A percentile compares a stretch with the other conserved stretches of the same genome.
Evolutionary conservation across 2,329 filamentous ascomycete genomes (phyloP).

Genomic region (Cyphellophora attinorum): DNA sequence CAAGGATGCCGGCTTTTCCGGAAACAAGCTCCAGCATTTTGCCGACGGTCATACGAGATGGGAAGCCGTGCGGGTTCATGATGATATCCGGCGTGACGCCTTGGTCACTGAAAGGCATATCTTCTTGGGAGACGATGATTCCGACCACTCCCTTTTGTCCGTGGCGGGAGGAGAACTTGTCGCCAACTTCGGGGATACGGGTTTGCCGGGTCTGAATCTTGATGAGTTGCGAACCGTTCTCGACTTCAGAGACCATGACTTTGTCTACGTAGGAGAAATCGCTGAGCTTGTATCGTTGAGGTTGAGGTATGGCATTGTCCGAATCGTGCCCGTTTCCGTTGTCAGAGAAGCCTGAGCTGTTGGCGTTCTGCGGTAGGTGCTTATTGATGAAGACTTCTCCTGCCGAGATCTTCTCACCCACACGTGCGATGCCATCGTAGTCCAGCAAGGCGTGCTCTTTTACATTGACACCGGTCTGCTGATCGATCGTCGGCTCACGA

Average conservation of each 20-base stretch:
- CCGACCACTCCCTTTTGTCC: constrained; percentile 97
- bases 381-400: constrained; percentile 90
- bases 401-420: constrained; percentile 66
- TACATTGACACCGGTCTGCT: constrained; percentile 51
- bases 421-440: constrained; percentile 76
- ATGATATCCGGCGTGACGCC: constrained; percentile 96
- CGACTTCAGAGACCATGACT: constrained; percentile 84
- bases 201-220: constrained; percentile 97
- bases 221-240: constrained; percentile 75
- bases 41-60: constrained; percentile 97
- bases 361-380: constrained; percentile 69
- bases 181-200: constrained; percentile 82
- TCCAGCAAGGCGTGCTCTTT: constrained; percentile 67
- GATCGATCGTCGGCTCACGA: constrained; percentile 45
- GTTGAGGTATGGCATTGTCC: constrained; percentile 22
- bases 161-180: constrained; percentile 98
- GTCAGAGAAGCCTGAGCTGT: constrained; percentile 58
- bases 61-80: constrained; percentile 99
- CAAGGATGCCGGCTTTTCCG: constrained; percentile 83
- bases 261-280: constrained; percentile 91
- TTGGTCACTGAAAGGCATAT: constrained; percentile 88
- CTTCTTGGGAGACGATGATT: constrained; percentile 91
- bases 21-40: constrained; percentile 94
- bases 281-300: constrained; percentile 65
- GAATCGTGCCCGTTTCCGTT: constrained; percentile 45